Conservation (phyloP, 805 yeast genomes). For the Candida endomychidarum region DNA sequence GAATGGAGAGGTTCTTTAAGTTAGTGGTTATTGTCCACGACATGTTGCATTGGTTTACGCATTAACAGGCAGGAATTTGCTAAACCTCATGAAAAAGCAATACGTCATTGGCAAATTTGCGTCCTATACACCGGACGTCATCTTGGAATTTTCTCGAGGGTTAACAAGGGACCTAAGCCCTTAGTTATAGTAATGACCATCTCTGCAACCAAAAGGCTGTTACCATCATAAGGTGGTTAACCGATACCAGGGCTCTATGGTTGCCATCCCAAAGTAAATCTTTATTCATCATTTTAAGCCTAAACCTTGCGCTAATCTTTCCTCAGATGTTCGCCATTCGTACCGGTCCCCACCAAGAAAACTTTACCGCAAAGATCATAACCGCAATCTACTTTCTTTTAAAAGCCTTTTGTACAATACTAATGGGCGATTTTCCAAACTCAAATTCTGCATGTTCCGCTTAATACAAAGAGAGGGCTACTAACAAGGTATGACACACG, state of each 20-base stretch:
- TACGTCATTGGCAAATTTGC: not conserved
- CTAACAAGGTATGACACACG: too few relatives aligned
- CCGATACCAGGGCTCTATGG: too few relatives aligned
- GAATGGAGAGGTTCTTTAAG: not conserved
- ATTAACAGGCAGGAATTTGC: too few relatives aligned
- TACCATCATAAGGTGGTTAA: too few relatives aligned
- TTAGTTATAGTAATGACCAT: too few relatives aligned
- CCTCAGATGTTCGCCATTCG: not conserved
- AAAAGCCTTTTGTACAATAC: too few relatives aligned
- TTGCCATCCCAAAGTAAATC: too few relatives aligned
- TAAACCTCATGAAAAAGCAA: not conserved
- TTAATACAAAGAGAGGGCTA: not conserved
- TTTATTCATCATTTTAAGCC: too few relatives aligned
- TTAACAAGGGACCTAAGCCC: too few relatives aligned
- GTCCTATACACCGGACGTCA: slow-evolving; percentile 1
- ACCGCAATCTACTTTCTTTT: too few relatives aligned
- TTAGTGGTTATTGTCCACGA: not conserved
- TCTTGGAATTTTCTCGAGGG: slow-evolving; percentile 2
- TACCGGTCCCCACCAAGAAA: slow-evolving; percentile 1
- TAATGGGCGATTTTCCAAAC: not conserved
- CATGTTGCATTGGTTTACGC: slow-evolving; percentile 3
- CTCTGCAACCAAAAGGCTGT: too few relatives aligned
- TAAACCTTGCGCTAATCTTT: too few relatives aligned
- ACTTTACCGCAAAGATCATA: not conserved
- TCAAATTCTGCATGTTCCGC: not conserved